These are phyloP conservation scores for Teratosphaeria destructans DNA, from an alignment of 2,329 filamentous ascomycete species.

Conservation along the genomic window DNA sequence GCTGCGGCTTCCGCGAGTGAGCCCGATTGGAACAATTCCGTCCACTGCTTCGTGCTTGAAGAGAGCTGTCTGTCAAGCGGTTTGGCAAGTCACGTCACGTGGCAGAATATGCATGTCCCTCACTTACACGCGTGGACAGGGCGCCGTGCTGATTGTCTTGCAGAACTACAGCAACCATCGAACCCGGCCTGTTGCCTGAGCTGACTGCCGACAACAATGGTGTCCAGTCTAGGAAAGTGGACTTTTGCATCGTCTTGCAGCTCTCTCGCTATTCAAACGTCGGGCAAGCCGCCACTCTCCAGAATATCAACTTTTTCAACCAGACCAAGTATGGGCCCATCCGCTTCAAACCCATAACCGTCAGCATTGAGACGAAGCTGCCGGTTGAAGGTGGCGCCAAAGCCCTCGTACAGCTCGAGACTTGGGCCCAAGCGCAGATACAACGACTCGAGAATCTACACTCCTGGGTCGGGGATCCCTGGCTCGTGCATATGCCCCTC, in stretches of 20 bases:
- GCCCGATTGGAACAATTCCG: neutral
- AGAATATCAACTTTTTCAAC: neutral
- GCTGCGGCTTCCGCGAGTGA: neutral
- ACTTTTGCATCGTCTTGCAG: neutral
- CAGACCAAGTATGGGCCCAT: neutral
- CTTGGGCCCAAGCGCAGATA: neutral
- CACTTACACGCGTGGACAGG: neutral
- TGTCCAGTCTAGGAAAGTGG: neutral
- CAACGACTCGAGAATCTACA: neutral
- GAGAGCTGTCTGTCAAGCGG: neutral
- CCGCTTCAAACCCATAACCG: neutral
- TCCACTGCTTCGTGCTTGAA: neutral
- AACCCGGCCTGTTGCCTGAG: neutral
- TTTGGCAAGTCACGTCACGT: neutral
- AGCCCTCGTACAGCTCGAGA: neutral
- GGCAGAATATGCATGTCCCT: neutral
- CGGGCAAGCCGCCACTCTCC: neutral
- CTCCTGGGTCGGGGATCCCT: neutral
- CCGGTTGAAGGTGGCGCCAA: neutral
- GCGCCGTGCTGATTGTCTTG: neutral
- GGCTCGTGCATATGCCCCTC: neutral
- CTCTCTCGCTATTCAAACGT: neutral
- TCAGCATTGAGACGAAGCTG: neutral
- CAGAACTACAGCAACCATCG: neutral
- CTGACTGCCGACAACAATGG: neutral